Conservation (phyloP, 2,329 filamentous ascomycete species). For the Cadophora sp. region DNA sequence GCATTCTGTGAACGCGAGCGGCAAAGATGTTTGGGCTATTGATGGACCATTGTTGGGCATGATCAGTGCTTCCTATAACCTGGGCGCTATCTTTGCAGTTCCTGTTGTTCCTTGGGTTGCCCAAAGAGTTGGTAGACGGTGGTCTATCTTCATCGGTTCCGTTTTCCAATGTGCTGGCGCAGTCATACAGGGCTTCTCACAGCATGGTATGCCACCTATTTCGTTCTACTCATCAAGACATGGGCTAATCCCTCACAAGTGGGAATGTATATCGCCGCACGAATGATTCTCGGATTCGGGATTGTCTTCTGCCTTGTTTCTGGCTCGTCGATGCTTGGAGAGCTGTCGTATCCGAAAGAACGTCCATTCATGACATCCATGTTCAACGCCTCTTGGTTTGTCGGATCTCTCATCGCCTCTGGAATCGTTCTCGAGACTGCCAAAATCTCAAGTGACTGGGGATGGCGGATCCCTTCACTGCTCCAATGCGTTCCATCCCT, state of each 20-base stretch:
- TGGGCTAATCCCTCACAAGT: slow-evolving; percentile 37
- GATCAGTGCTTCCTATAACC: slow-evolving; percentile 60
- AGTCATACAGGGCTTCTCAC: slow-evolving; percentile 57
- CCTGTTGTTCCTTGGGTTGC: slow-evolving; percentile 59
- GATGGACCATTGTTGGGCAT: slow-evolving; percentile 51
- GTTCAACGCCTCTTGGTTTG: slow-evolving; percentile 61
- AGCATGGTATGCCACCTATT: slow-evolving; percentile 15
- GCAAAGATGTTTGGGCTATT: slow-evolving; percentile 42
- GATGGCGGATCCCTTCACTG: slow-evolving; percentile 51
- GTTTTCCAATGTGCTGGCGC: slow-evolving; percentile 55
- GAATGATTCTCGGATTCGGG: slow-evolving; percentile 59
- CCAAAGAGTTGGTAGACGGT: slow-evolving; percentile 55
- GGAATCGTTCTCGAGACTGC: slow-evolving; percentile 53
- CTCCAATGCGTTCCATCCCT: slow-evolving; percentile 48
- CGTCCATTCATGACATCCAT: slow-evolving; percentile 59
- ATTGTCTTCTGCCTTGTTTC: slow-evolving; percentile 58
- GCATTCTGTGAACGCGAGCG: slow-evolving; percentile 6
- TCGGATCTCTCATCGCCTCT: slow-evolving; percentile 53
- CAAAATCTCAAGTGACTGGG: slow-evolving; percentile 49
- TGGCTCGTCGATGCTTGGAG: slow-evolving; percentile 59
- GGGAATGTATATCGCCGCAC: slow-evolving; percentile 58
- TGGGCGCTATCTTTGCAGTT: slow-evolving; percentile 60
- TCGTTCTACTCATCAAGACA: too few species aligned
- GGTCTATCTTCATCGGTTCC: slow-evolving; percentile 63
- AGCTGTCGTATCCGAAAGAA: slow-evolving; percentile 61